phyloP scores from a whole-genome alignment of 306 rosid genomes.

The Cucumis sativus region Cucumber_9930_V3 NC_026659.2:5986501-5987000 shows the following conservation, averaged over 20 bases:
- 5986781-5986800: background rate
- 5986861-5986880: background rate
- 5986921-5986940: background rate
- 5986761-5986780: background rate
- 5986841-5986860: background rate
- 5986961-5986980: background rate
- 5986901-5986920: background rate
- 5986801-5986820: no score
- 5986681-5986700: constrained; percentile 1
- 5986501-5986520: no score
- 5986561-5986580: no score
- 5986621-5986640: background rate
- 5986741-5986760: background rate
- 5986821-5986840: background rate
- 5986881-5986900: background rate
- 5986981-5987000: background rate
- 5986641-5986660: background rate
- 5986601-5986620: background rate
- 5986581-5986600: no score
- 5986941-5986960: background rate
- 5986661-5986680: background rate
- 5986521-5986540: no score
- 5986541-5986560: no score
- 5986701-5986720: constrained; percentile 2
- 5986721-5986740: background rate